Percentiles rank a stretch among this genome's conserved stretches.
Evolutionary conservation across 2,329 filamentous ascomycete genomes (phyloP).

Genomic region (Sclerotinia sclerotiorum): DNA sequence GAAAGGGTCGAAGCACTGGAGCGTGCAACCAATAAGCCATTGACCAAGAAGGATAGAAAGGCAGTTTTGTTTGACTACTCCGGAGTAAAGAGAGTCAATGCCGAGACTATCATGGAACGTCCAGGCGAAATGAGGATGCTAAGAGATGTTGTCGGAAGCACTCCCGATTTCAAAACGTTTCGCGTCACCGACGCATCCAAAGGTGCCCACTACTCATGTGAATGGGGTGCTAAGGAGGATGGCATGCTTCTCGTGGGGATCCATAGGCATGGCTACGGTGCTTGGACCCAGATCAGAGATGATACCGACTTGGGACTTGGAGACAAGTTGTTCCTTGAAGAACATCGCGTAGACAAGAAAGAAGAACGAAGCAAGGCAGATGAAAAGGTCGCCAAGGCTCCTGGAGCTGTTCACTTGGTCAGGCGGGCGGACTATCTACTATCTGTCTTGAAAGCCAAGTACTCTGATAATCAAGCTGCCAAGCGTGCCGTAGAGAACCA

Average conservation of each 20-base stretch:
- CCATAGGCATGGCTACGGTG: conserved; percentile 88
- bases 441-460: conserved; percentile 86
- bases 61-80: conserved; percentile 93
- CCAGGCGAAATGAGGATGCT: conserved; percentile 86
- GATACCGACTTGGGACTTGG: conserved; percentile 80
- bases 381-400: conserved; percentile 74
- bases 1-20: conserved; percentile 63
- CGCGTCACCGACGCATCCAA: conserved; percentile 90
- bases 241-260: conserved; percentile 97
- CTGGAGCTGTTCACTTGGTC: conserved; percentile 95
- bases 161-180: conserved; percentile 73
- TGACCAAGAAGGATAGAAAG: conserved; percentile 97
- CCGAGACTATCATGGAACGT: conserved; percentile 89
- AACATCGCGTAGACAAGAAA: conserved; percentile 97
- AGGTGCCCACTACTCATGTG: conserved; percentile 83
- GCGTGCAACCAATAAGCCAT: conserved; percentile 68
- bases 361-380: conserved; percentile 81
- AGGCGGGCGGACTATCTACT: conserved; percentile 92
- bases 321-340: conserved; percentile 94
- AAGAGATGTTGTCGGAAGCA: conserved; percentile 66
- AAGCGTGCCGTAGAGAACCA: conserved; percentile 87
- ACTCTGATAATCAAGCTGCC: conserved; percentile 72
- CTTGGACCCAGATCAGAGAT: conserved; percentile 92
- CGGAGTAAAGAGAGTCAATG: conserved; percentile 91
- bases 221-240: conserved; percentile 91